Evolutionary conservation across 2,329 filamentous ascomycete species (phyloP).

Genomic region (Boeremia lycopersici): DNA sequence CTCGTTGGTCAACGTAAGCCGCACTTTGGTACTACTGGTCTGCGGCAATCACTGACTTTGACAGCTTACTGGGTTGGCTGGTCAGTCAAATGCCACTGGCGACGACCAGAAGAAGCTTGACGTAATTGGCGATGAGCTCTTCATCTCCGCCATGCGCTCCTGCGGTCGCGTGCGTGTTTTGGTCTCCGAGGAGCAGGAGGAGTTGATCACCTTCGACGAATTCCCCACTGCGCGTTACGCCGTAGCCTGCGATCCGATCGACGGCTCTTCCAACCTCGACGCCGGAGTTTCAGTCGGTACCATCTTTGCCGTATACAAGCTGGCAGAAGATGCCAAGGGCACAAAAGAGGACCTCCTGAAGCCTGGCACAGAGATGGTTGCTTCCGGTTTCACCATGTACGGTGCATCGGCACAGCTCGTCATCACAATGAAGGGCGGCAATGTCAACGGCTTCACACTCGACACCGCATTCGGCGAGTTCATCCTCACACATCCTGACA

Average conservation of each 20-base stretch:
- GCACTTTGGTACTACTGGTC: not conserved
- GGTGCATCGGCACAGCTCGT: conserved; percentile 95
- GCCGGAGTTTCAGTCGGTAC: conserved; percentile 97
- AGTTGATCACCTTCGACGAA: conserved; percentile 84
- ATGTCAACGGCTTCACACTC: conserved; percentile 96
- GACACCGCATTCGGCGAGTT: conserved; percentile 98
- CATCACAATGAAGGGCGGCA: conserved; percentile 91
- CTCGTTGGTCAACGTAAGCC: conserved; percentile 77
- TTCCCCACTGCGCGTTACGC: conserved; percentile 81
- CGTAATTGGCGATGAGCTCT: conserved; percentile 97
- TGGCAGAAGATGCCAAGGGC: conserved; percentile 75
- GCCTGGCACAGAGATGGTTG: conserved; percentile 88
- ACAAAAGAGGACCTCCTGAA: conserved; percentile 85
- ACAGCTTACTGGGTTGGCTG: conserved; percentile 84
- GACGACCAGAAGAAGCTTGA: conserved; percentile 99
- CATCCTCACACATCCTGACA: conserved; percentile 95
- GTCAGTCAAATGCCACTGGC: conserved; percentile 91
- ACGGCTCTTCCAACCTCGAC: conserved; percentile 96
- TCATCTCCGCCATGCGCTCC: conserved; percentile 92
- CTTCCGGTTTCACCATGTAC: conserved; percentile 99
- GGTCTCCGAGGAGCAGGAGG: conserved; percentile 97
- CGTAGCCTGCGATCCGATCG: conserved; percentile 96
- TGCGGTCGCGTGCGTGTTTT: conserved; percentile 88
- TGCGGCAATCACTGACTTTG: conserved; percentile 20
- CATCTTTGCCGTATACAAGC: conserved; percentile 93